A percentile compares a stretch with the other conserved stretches of the same genome.
phyloP scores from a whole-genome alignment of 1,284 basidiomycete genomes.

The Microbotryum scabiosae region DNA sequence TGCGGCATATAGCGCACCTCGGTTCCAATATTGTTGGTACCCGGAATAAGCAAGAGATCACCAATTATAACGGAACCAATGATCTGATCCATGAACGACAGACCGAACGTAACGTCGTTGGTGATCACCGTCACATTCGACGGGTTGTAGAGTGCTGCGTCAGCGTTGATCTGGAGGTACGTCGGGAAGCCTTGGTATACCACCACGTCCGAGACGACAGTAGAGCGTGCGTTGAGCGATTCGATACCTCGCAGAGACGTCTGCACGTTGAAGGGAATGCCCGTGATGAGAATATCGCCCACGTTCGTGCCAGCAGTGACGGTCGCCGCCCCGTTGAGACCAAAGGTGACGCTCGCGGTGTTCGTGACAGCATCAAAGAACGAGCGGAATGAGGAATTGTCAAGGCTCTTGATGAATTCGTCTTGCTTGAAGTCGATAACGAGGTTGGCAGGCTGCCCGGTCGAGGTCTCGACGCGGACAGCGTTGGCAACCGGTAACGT shows the following conservation, averaged over 20 bases:
- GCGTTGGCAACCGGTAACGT: conserved; percentile 16
- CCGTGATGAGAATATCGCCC: conserved; percentile 58
- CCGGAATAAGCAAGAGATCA: conserved; percentile 35
- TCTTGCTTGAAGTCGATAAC: conserved; percentile 18
- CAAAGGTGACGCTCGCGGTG: conserved; percentile 14
- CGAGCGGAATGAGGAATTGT: conserved; percentile 7
- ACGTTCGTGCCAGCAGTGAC: conserved; percentile 58
- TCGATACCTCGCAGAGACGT: conserved; percentile 59
- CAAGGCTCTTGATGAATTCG: conserved; percentile 13
- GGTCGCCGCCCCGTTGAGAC: conserved; percentile 16
- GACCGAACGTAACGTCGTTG: conserved; percentile 18
- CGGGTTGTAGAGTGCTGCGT: conserved; percentile 19
- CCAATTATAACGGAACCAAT: conserved; percentile 39
- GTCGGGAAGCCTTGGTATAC: conserved; percentile 54
- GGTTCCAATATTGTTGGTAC: conserved; percentile 34
- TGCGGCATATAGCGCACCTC: conserved; percentile 60
- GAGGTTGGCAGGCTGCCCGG: conserved; percentile 18
- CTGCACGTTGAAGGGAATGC: conserved; percentile 59
- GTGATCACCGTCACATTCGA: conserved; percentile 22
- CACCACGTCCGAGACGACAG: conserved; percentile 59
- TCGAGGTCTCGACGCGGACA: conserved; percentile 21
- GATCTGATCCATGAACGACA: conserved; percentile 11
- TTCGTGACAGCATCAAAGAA: conserved; percentile 27
- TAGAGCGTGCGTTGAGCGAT: conserved; percentile 56
- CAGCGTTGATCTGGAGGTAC: conserved; percentile 56